phyloP scores from a whole-genome alignment of 371 early-diverging fungal genomes.

The Zychaea mexicana region DNA sequence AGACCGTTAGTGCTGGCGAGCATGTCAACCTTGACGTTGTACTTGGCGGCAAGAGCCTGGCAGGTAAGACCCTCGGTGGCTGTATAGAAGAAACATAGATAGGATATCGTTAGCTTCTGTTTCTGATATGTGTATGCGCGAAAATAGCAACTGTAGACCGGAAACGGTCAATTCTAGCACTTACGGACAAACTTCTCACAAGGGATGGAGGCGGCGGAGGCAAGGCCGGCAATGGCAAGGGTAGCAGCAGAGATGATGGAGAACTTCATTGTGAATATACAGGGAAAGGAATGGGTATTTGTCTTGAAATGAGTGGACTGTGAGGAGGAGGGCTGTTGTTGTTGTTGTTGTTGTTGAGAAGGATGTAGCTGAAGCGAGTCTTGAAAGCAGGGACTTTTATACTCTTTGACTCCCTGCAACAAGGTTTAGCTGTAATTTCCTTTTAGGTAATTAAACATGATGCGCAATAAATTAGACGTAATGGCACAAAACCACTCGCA shows the following conservation, averaged over 20 bases:
- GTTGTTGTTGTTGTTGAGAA: neutral
- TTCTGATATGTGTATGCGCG: neutral
- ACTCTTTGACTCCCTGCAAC: neutral
- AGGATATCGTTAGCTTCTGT: too few species aligned
- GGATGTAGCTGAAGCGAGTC: neutral
- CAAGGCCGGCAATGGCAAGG: constrained; percentile 13
- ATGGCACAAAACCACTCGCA: constrained; percentile 4
- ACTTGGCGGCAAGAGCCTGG: too few species aligned
- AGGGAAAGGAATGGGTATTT: constrained; percentile 9
- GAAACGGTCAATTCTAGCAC: neutral
- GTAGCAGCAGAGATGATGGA: constrained; percentile 12
- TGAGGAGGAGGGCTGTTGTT: neutral
- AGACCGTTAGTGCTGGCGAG: neutral
- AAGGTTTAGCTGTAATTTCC: neutral
- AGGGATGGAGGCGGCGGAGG: constrained; percentile 2
- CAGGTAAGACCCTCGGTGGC: neutral
- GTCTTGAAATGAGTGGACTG: constrained; percentile 7
- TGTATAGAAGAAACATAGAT: neutral
- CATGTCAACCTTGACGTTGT: neutral
- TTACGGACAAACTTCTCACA: neutral
- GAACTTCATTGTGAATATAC: constrained; percentile 13
- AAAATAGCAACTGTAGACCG: neutral
- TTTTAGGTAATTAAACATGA: constrained; percentile 12
- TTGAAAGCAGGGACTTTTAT: neutral
- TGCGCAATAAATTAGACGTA: constrained; percentile 9